Evolutionary conservation across 1,284 basidiomycete species (phyloP), one percentile per base, ranked within the genome.

Genomic region (Malassezia sympodialis): DNA sequence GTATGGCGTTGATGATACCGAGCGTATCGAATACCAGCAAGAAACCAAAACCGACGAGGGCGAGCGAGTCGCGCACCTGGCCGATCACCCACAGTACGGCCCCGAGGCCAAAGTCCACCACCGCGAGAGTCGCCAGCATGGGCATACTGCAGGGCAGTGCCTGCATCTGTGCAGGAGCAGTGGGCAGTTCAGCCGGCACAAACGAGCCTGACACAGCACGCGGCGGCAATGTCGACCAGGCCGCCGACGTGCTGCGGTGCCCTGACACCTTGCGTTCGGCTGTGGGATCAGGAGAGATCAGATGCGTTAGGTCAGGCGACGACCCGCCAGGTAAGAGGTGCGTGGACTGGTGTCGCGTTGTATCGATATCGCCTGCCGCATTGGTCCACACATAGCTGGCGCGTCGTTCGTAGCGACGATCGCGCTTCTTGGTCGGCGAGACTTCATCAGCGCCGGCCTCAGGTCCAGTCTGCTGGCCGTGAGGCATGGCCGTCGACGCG

Each of bases 11-110:
- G 3, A 69, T 37, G 12, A 69, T 58, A 17, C 71, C 69, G 49
- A 74, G 60, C 2, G 89, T 82, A 73, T 98, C 93, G 69, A 96
- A 98, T 0, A 96, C 90, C 27, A 94, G 83, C 80, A 94, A 86
- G 73, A 96, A 98, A 0, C 93, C 93, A 14, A 96, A 76, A 0
- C 89, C 93, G 0, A 90, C 91, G 53, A 87, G 84, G 2, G 86
- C 81, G 24, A 96, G 78, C 46, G 88, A 90, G 15, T 91, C 91
- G 26, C 82, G 82, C 58, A 86, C 84, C 75, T 96, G 93, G 1
- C 90, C 91, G n/a, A 81, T 79, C 2, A 93, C 83, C 93, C 93
- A 98, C 10, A 96, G 66, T 4, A 74, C 75, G 1, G 79, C 78
- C 1, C 81, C 82, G 3, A 82, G 68, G 0, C 76, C 68, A 34